Base-by-base conservation (phyloP, 306 rosid genomes). In the Gillenia trifoliata region DNA sequence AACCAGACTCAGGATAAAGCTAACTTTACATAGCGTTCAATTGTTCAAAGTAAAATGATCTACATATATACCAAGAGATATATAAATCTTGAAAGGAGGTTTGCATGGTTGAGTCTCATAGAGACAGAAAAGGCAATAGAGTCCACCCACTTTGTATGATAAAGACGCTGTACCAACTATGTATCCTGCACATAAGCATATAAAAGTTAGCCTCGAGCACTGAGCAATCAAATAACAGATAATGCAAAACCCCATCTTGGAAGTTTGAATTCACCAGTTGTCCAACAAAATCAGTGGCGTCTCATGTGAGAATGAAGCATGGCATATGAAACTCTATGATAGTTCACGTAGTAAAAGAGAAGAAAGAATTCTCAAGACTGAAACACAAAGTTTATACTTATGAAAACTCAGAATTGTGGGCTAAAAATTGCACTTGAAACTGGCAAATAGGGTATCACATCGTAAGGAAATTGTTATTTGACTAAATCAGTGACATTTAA, bases 61-160 rank as follows among this genome's bases (percentile, higher is more conserved):
- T 34, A 20, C 9, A 31, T 13, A 28, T 86, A 66, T 89, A 93
- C 97, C 93, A 72, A 92, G 80, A 52, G 97, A 92, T 66, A 92
- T 73, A 86, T 92, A 94, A 73, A 92, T 78, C 74, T 77, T 90
- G 80, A 86, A 90, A 54, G 89, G 85, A 23, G 99, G 91, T 66
- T 85, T 92, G 78, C 86, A 86, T 23, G 96, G 96, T 54, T 94
- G 99, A 72, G 91, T 90, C 89, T 94, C 96, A 20, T 90, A 81
- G 63, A 94, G 93, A 74, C 93, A 88, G 74, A 86, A 94, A 72
- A 90, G 93, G 88, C 94, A 85, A 80, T 87, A 92, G 45, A 94
- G 88, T 72, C 96, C 96, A 62, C 93, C 97, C 74, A 94, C 50
- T 78, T 86, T 81, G 55, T 61, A 79, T 2, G 96, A 83, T 23